These are phyloP conservation scores for Xylaria longipes DNA, from an alignment of 495 filamentous ascomycete species.

Conservation along the genomic window DNA sequence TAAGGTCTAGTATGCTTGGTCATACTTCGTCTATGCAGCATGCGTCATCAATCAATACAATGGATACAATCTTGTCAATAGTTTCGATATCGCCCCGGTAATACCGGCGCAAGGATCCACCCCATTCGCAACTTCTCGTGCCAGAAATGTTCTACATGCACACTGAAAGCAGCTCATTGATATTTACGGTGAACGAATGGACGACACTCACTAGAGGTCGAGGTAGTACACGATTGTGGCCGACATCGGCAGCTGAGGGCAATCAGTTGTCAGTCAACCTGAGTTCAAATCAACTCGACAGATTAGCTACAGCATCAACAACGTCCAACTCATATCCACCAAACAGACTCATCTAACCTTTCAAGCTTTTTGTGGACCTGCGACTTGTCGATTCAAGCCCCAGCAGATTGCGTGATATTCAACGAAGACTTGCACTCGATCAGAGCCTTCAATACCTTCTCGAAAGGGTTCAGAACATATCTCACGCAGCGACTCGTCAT, in stretches of 20 bases:
- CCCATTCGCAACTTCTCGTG: background rate
- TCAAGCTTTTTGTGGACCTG: background rate
- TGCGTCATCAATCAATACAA: background rate
- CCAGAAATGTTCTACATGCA: background rate
- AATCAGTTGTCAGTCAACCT: background rate
- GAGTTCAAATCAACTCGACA: background rate
- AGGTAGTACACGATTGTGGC: background rate
- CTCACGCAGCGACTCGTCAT: background rate
- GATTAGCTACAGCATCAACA: background rate
- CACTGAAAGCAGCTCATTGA: background rate
- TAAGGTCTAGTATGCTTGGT: background rate
- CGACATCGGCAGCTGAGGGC: conserved; percentile 13
- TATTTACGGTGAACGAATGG: background rate
- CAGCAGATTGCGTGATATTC: conserved; percentile 22
- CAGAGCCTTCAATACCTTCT: background rate
- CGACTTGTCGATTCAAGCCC: background rate
- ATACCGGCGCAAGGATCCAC: background rate
- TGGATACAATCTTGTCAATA: background rate
- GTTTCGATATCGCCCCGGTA: background rate
- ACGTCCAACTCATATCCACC: conserved; percentile 14
- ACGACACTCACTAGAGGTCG: background rate
- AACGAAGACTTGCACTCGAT: conserved; percentile 14
- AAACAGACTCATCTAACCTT: conserved; percentile 11
- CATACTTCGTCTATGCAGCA: background rate
- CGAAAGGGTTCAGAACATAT: background rate